phyloP scores from a whole-genome alignment of 768 basidiomycete genomes.

The Leccinum subtestaceum region DNA sequence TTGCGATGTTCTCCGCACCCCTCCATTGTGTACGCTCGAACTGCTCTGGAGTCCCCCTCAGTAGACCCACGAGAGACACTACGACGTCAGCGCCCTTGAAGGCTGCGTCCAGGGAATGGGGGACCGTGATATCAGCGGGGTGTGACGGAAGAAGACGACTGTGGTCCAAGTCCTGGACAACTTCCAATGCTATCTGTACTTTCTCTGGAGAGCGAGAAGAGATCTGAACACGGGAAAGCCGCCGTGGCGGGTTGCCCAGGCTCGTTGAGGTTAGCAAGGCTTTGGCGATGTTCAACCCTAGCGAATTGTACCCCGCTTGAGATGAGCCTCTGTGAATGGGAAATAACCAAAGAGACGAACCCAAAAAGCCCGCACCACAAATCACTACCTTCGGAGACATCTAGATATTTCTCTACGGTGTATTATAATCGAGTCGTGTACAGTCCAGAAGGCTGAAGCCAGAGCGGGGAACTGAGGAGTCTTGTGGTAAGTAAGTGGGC shows the following conservation, averaged over 20 bases:
- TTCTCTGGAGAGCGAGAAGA: constrained; percentile 56
- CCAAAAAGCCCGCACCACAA: constrained; percentile 62
- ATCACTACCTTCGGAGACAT: constrained; percentile 43
- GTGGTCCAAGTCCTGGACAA: constrained; percentile 31
- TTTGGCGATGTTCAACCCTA: constrained; percentile 61
- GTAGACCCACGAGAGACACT: constrained; percentile 67
- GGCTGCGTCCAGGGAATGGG: constrained; percentile 42
- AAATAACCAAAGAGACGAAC: constrained; percentile 33
- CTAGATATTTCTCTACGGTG: neutral
- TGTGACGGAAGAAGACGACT: constrained; percentile 40
- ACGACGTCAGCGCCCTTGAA: constrained; percentile 57
- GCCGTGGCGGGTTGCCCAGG: constrained; percentile 16
- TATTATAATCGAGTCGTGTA: neutral
- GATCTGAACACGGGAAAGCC: constrained; percentile 43
- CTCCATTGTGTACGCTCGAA: constrained; percentile 63
- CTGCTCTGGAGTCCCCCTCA: constrained; percentile 52
- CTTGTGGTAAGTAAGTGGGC: neutral
- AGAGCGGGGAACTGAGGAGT: constrained; percentile 1
- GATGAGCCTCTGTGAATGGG: neutral
- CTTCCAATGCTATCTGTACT: constrained; percentile 35
- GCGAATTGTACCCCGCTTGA: neutral
- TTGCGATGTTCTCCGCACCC: constrained; percentile 66
- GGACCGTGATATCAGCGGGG: constrained; percentile 51
- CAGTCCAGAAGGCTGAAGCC: neutral
- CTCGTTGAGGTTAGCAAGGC: constrained; percentile 39